phyloP scores from a whole-genome alignment of 345 rosid species.

The Melastoma malabathricum region DNA sequence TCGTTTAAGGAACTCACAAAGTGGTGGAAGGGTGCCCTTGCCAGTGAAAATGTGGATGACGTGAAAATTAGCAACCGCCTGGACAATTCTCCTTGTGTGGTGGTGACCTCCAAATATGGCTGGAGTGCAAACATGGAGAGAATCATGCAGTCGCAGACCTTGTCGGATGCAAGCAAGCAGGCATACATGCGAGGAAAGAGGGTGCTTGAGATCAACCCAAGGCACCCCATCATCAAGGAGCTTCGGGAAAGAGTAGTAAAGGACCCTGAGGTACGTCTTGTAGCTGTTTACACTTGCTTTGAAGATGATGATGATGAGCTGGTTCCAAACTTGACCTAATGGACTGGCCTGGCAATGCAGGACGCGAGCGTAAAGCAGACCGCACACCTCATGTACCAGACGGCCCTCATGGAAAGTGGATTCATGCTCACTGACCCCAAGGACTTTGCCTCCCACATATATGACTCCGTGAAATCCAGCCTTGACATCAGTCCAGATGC shows the following conservation, averaged over 20 bases:
- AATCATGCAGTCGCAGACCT: slow-evolving; percentile 96
- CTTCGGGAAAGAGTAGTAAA: slow-evolving; percentile 68
- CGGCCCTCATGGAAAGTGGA: slow-evolving; percentile 95
- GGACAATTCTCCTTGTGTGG: slow-evolving; percentile 91
- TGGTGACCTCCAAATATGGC: slow-evolving; percentile 85
- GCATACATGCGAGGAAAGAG: slow-evolving; percentile 93
- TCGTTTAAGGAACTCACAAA: slow-evolving; percentile 86
- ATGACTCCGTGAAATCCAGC: slow-evolving; percentile 61
- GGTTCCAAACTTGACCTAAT: not conserved
- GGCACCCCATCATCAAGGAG: slow-evolving; percentile 94
- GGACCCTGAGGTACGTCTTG: slow-evolving; percentile 58
- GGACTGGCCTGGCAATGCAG: slow-evolving; percentile 18
- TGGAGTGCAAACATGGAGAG: slow-evolving; percentile 99
- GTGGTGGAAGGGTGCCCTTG: slow-evolving; percentile 82
- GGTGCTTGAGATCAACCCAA: slow-evolving; percentile 88
- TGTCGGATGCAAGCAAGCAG: slow-evolving; percentile 79
- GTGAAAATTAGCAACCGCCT: slow-evolving; percentile 84
- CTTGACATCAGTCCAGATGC: slow-evolving; percentile 71
- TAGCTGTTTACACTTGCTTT: too few species aligned
- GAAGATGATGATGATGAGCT: not conserved
- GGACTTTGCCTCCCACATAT: slow-evolving; percentile 75
- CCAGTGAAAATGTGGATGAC: slow-evolving; percentile 75
- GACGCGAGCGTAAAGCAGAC: slow-evolving; percentile 64
- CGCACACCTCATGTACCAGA: slow-evolving; percentile 82
- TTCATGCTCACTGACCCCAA: slow-evolving; percentile 63